Conservation (phyloP, 306 rosid species). For the Cucumis sativus region Cucumber_9930_V3 NC_026657.2:31589501-31590000, state of each 20-base stretch:
- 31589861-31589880: neutral
- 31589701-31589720: neutral
- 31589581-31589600: neutral
- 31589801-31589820: neutral
- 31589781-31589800: neutral
- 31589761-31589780: neutral
- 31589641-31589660: neutral
- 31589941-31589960: constrained; percentile 74
- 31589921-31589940: neutral
- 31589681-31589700: neutral
- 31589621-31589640: neutral
- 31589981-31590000: constrained; percentile 64
- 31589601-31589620: neutral
- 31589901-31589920: neutral
- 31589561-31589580: neutral
- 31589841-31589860: neutral
- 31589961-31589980: constrained; percentile 58
- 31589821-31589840: neutral
- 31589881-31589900: neutral
- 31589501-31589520: neutral
- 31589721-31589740: neutral
- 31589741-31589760: neutral
- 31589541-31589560: neutral
- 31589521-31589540: neutral
- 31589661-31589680: neutral